Conservation (phyloP, 345 rosid genomes). For the Schrenkiella parvula region DNA sequence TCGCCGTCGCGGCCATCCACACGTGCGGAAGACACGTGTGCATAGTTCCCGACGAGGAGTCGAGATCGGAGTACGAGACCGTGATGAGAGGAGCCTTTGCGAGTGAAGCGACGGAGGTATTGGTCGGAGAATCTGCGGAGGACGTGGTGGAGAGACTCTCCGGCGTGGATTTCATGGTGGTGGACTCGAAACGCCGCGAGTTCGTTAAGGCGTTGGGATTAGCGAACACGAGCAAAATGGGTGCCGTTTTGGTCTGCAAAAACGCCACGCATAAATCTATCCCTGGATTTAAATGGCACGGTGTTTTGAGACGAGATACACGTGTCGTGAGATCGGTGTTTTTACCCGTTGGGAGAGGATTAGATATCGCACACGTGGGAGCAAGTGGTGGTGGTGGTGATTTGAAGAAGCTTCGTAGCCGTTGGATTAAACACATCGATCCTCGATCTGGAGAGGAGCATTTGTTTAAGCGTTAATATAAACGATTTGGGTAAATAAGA, state of each 20-base stretch:
- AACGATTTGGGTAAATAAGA: not conserved
- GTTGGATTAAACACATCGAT: constrained; percentile 75
- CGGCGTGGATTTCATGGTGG: constrained; percentile 75
- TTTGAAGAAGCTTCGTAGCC: constrained; percentile 36
- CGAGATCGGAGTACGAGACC: constrained; percentile 50
- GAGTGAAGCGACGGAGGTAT: constrained; percentile 27
- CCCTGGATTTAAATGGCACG: constrained; percentile 53
- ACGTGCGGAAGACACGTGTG: constrained; percentile 80
- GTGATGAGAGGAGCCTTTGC: constrained; percentile 38
- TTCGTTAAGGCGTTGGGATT: constrained; percentile 51
- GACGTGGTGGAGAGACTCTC: constrained; percentile 45
- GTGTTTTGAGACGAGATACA: constrained; percentile 44
- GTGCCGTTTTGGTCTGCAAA: constrained; percentile 74
- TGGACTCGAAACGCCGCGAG: constrained; percentile 55
- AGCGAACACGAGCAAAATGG: constrained; percentile 52
- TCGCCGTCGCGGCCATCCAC: constrained; percentile 65
- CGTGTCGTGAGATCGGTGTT: constrained; percentile 63
- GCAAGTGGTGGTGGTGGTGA: constrained; percentile 21
- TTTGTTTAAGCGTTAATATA: constrained; percentile 38
- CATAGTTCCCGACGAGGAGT: constrained; percentile 63
- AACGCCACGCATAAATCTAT: constrained; percentile 45
- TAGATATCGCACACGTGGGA: constrained; percentile 68
- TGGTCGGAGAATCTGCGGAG: constrained; percentile 44
- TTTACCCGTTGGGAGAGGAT: constrained; percentile 72
- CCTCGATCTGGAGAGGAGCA: constrained; percentile 70